Evolutionary conservation across 179 eudicot genomes (phyloP).

Genomic region (Drosera spatulata): DNA sequence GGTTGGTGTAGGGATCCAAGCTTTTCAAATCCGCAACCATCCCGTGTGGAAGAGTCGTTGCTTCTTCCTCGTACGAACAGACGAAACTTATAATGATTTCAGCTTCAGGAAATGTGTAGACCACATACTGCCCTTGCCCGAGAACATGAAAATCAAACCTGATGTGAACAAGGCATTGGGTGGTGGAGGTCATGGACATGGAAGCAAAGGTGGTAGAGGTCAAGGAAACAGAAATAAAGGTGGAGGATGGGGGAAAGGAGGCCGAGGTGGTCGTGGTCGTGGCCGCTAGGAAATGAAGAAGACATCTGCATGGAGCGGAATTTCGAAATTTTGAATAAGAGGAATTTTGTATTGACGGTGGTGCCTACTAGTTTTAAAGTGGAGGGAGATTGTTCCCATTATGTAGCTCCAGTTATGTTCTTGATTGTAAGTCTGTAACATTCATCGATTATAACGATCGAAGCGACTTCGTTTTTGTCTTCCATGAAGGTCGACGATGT

Average conservation of each 20-base stretch:
- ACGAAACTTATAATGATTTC: slow-evolving; percentile 66
- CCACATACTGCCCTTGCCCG: slow-evolving; percentile 84
- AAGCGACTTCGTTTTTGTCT: too few species aligned
- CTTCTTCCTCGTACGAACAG: slow-evolving; percentile 63
- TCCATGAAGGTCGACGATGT: too few species aligned
- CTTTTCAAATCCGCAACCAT: slow-evolving; percentile 71
- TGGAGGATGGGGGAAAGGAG: slow-evolving; percentile 18
- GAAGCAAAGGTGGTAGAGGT: slow-evolving; percentile 33
- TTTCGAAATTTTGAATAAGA: too few species aligned
- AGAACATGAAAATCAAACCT: slow-evolving; percentile 56
- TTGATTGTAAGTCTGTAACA: too few species aligned
- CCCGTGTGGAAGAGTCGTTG: slow-evolving; percentile 73
- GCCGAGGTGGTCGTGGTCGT: slow-evolving; percentile 38
- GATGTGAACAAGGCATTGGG: slow-evolving; percentile 57
- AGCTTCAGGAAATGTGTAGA: slow-evolving; percentile 96
- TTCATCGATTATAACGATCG: too few species aligned
- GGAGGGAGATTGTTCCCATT: too few species aligned
- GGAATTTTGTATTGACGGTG: too few species aligned
- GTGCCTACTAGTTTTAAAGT: too few species aligned
- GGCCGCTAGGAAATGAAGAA: slow-evolving; percentile 14
- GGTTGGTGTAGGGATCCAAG: slow-evolving; percentile 51
- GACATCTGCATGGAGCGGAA: too few species aligned
- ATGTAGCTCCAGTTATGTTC: too few species aligned
- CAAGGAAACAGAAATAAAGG: slow-evolving; percentile 19
- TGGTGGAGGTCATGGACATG: slow-evolving; percentile 27